These are phyloP conservation scores for Lepidopterella palustris DNA, from an alignment of 495 filamentous ascomycete genomes.

Conservation along the genomic window DNA sequence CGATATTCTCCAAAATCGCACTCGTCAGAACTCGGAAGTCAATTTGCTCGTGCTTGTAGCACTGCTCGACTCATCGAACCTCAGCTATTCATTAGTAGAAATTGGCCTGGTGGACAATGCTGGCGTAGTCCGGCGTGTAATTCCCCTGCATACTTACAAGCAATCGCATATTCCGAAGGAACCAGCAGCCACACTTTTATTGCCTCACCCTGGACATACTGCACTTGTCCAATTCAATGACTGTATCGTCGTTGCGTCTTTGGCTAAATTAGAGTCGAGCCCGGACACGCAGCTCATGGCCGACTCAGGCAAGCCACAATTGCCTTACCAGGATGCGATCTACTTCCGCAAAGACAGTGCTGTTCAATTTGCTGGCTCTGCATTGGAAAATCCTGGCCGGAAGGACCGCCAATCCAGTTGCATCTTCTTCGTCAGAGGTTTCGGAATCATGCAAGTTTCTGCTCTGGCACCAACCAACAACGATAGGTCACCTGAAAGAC, in stretches of 20 bases:
- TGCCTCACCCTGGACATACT: slow-evolving; percentile 67
- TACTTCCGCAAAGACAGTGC: slow-evolving; percentile 63
- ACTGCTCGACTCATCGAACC: slow-evolving; percentile 1
- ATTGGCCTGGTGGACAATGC: slow-evolving; percentile 26
- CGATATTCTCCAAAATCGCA: slow-evolving; percentile 31
- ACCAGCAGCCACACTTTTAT: slow-evolving; percentile 56
- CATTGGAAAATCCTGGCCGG: slow-evolving; percentile 37
- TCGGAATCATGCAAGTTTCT: slow-evolving; percentile 72
- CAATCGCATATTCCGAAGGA: slow-evolving; percentile 37
- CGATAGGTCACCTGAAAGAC: slow-evolving; percentile 37
- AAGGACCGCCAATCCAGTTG: slow-evolving; percentile 52
- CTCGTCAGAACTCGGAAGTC: slow-evolving; percentile 26
- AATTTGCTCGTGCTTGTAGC: slow-evolving; percentile 28
- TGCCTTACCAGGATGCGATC: slow-evolving; percentile 75
- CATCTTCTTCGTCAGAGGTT: slow-evolving; percentile 69
- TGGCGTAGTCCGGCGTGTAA: slow-evolving; percentile 39
- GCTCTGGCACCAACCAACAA: slow-evolving; percentile 43
- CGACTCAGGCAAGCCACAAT: slow-evolving; percentile 51
- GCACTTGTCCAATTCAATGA: slow-evolving; percentile 78
- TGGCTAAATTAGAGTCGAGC: slow-evolving; percentile 51
- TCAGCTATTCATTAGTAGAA: slow-evolving; percentile 38
- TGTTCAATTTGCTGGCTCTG: slow-evolving; percentile 44
- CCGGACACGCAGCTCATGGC: slow-evolving; percentile 64
- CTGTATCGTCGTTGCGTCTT: slow-evolving; percentile 68
- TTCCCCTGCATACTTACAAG: slow-evolving; percentile 57